Percentiles rank a stretch among this genome's conserved stretches.
Conservation (phyloP, 23 red algal genomes). For the Cyanidioschyzon merolae region DNA sequence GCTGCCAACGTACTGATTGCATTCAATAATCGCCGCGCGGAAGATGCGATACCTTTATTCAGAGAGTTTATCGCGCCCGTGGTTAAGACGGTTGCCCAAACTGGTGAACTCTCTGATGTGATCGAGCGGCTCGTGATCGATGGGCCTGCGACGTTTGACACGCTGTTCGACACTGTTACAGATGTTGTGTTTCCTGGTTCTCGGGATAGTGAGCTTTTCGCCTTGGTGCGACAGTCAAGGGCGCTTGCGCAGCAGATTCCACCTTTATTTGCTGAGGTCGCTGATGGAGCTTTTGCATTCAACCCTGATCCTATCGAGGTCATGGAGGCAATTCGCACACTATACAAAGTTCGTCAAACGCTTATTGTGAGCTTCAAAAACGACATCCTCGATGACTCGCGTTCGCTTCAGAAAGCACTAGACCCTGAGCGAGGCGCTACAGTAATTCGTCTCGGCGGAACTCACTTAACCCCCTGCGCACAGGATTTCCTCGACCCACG, state of each 20-base stretch:
- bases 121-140: not conserved
- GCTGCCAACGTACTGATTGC: slow-evolving; percentile 46
- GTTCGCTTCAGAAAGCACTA: not conserved
- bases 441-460: not conserved
- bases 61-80: slow-evolving; percentile 6
- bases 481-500: not conserved
- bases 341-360: not conserved
- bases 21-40: slow-evolving; percentile 33
- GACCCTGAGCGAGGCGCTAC: not conserved
- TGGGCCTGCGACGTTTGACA: not conserved
- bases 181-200: not conserved
- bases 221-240: not conserved
- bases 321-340: not conserved
- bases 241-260: not conserved
- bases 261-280: slow-evolving; percentile 4
- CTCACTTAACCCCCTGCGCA: not conserved
- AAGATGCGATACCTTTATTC: slow-evolving; percentile 44
- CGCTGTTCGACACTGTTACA: not conserved
- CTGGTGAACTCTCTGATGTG: not conserved
- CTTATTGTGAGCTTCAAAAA: not conserved
- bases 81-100: not conserved
- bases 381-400: not conserved
- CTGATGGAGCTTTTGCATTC: not conserved
- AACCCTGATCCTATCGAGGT: not conserved
- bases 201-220: not conserved